Evolutionary conservation across 23 red algal genomes (phyloP).

Genomic region (Chondrus crispus): DNA sequence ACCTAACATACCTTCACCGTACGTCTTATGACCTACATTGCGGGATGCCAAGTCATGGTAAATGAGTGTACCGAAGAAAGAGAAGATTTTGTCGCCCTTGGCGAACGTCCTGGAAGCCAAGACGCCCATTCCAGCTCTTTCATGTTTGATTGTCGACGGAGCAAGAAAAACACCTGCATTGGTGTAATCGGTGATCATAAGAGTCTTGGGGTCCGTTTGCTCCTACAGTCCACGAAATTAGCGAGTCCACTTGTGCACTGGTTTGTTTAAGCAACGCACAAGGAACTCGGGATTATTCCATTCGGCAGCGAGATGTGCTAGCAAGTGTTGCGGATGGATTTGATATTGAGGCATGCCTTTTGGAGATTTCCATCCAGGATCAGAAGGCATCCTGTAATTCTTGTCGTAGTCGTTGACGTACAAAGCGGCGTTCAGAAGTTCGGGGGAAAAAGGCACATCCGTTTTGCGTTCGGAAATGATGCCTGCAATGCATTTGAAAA

Average conservation of each 20-base stretch:
- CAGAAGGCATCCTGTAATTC: too few relatives aligned
- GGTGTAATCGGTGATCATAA: not conserved
- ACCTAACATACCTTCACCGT: not conserved
- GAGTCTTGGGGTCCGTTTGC: not conserved
- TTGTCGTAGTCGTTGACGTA: too few relatives aligned
- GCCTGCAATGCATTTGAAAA: too few relatives aligned
- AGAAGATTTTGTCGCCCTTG: not conserved
- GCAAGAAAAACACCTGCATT: not conserved
- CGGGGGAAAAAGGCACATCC: too few relatives aligned
- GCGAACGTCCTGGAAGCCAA: not conserved
- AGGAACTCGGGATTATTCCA: not conserved
- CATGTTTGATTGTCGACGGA: not conserved
- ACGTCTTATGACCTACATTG: not conserved
- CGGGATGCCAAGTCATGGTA: not conserved
- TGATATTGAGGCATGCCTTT: not conserved
- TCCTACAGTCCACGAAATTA: not conserved
- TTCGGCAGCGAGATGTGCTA: not conserved
- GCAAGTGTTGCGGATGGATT: not conserved
- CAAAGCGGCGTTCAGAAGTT: too few relatives aligned
- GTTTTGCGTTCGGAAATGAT: too few relatives aligned
- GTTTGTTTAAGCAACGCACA: not conserved
- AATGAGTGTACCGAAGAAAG: not conserved
- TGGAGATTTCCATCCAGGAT: not conserved
- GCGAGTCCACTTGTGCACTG: not conserved
- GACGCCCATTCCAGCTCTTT: not conserved